Evolutionary conservation across 306 rosid genomes (phyloP), one percentile per base, ranked within the genome.

Genomic region (Myrica gale): DNA sequence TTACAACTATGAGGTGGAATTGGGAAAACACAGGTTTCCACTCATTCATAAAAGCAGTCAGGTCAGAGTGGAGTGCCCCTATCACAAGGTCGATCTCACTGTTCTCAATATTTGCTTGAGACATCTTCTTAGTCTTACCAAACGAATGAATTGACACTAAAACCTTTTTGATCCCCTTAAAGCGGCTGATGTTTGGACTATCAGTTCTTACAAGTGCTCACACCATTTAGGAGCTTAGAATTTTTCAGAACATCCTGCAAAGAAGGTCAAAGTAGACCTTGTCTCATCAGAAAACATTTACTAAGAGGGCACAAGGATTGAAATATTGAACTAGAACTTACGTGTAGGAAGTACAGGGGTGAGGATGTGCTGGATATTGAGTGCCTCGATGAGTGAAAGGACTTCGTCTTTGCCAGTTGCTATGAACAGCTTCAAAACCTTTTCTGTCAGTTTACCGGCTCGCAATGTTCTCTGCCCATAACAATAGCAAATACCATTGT

Each of bases 321-420:
- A 72, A 74, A 68, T 3, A 32, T 26, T 15, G 58, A 75, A 44
- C 72, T 19, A 73, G 10, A 67, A 88, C 98, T 84, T 92, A 96
- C 99, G 89, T 74, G 98, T 96, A 74, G 99, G 99, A 82, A 96
- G 88, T 63, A 92, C 98, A 73, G 97, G 99, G 77, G 79, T 86
- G 78, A 88, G 53, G 61, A 66, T 75, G 71, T 88, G 96, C 79
- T 72, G 91, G 82, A 96, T 90, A 83, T 96, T 90, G 46, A 92
- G 91, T 43, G 88, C 90, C 77, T 78, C 83, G 69, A 96, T 89
- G 65, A 90, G 77, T 55, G 98, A 87, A 78, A 90, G 88, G 26
- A 96, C 88, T 88, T 96, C 98, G 47, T 90, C 98, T 81, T 89
- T 96, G 78, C 96, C 98, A 10, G 93, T 87, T 43, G 93, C 92